Conservation (phyloP, 768 basidiomycete species). For the Lactarius indigo region DNA sequence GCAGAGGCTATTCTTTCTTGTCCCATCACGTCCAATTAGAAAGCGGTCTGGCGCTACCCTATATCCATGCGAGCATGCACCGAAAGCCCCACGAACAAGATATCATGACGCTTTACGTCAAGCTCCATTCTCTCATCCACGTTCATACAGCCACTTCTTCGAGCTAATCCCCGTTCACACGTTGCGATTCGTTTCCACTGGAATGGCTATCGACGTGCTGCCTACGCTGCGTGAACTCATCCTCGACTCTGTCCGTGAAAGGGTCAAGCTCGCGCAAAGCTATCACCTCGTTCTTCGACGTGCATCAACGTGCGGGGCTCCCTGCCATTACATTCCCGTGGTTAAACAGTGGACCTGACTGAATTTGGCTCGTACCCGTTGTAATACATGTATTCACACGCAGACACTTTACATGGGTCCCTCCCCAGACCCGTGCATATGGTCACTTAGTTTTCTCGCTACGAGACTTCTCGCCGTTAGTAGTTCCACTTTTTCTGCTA, state of each 20-base stretch:
- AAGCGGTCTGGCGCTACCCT: not conserved
- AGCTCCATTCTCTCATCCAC: not conserved
- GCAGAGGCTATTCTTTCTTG: not conserved
- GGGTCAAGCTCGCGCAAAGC: not conserved
- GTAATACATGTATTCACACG: no score
- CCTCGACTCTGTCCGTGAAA: not conserved
- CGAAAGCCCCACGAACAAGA: not conserved
- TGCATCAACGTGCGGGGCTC: not conserved
- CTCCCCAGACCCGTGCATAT: no score
- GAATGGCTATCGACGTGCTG: not conserved
- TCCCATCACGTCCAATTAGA: not conserved
- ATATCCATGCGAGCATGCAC: not conserved
- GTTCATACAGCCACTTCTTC: not conserved
- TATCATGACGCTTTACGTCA: not conserved
- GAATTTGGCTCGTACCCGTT: no score
- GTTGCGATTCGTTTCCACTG: not conserved
- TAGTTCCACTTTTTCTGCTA: not conserved
- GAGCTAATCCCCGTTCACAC: not conserved
- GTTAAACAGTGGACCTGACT: no score
- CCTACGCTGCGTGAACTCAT: constrained; percentile 1
- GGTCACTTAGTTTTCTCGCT: not conserved
- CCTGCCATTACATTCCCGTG: no score
- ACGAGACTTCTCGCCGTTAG: not conserved
- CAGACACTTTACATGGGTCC: not conserved
- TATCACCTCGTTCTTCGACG: not conserved